Conservation (phyloP, 495 filamentous ascomycete genomes). For the Annulohypoxylon maeteangense region DNA sequence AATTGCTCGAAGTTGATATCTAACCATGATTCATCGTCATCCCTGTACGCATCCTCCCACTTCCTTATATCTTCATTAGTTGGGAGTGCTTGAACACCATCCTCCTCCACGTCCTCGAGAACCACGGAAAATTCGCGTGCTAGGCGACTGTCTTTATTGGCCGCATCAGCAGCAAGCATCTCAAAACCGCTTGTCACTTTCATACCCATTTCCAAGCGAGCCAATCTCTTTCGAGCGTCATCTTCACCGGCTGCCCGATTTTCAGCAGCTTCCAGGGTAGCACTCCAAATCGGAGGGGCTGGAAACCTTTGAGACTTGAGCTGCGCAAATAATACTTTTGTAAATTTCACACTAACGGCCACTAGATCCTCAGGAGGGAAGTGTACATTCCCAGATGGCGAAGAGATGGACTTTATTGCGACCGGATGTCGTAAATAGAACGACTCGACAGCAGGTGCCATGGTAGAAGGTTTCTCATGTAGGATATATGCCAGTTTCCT, state of each 20-base stretch:
- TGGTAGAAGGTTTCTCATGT: conserved; percentile 73
- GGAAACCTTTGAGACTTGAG: conserved; percentile 88
- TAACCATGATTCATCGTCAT: conserved; percentile 92
- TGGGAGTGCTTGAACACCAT: conserved; percentile 69
- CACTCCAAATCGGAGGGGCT: conserved; percentile 71
- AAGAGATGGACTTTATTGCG: conserved; percentile 73
- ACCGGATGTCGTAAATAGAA: conserved; percentile 94
- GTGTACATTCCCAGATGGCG: conserved; percentile 49
- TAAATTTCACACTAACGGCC: conserved; percentile 80
- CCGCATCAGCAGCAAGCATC: conserved; percentile 77
- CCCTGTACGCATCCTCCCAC: conserved; percentile 69
- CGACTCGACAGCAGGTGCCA: conserved; percentile 85
- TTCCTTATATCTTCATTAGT: conserved; percentile 73
- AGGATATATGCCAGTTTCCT: conserved; percentile 85
- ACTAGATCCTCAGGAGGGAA: conserved; percentile 86
- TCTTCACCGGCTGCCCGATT: conserved; percentile 28
- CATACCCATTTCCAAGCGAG: conserved; percentile 79
- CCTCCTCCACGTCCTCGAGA: conserved; percentile 73
- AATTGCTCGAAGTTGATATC: conserved; percentile 92
- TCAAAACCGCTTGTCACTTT: conserved; percentile 92
- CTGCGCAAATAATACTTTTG: conserved; percentile 89
- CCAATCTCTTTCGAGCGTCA: conserved; percentile 51
- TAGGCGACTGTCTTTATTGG: conserved; percentile 69
- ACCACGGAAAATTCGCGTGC: conserved; percentile 79
- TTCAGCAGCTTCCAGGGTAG: conserved; percentile 42